These are phyloP conservation scores for Brassica incana DNA, from an alignment of 345 rosid species.

Conservation along the genomic window DNA sequence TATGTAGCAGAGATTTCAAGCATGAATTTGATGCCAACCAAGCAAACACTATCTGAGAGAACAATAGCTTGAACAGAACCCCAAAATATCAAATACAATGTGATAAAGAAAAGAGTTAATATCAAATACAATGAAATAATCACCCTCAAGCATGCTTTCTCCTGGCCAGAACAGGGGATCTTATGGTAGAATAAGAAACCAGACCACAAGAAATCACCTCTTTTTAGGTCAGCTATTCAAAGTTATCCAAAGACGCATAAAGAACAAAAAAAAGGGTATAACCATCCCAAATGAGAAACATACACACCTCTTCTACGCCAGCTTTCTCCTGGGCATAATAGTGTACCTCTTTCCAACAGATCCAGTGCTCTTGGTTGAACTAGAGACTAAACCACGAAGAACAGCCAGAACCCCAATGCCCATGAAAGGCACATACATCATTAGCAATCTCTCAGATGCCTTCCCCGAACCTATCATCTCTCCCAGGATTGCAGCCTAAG, in stretches of 20 bases:
- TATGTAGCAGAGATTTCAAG: neutral
- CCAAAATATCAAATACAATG: neutral
- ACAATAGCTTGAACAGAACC: neutral
- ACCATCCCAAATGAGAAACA: neutral
- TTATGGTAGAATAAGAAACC: conserved; percentile 37
- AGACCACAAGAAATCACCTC: too few species aligned
- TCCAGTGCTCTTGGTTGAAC: conserved; percentile 23
- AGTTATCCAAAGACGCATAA: too few species aligned
- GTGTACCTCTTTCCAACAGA: conserved; percentile 45
- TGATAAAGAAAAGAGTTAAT: neutral
- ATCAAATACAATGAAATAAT: neutral
- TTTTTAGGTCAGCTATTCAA: too few species aligned
- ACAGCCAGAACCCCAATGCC: conserved; percentile 56
- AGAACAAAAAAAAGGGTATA: too few species aligned
- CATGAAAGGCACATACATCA: conserved; percentile 59
- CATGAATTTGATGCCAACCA: conserved; percentile 12
- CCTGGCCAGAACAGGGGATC: conserved; percentile 44
- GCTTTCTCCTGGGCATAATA: conserved; percentile 55
- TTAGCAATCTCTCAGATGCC: conserved; percentile 58
- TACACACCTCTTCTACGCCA: conserved; percentile 40
- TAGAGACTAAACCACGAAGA: conserved; percentile 58
- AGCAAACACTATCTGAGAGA: neutral
- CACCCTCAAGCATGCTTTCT: conserved; percentile 56
- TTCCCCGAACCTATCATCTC: conserved; percentile 63
- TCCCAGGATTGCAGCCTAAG: conserved; percentile 62